phyloP scores from a whole-genome alignment of 1,284 basidiomycete species.

The Tilletia indica region DNA sequence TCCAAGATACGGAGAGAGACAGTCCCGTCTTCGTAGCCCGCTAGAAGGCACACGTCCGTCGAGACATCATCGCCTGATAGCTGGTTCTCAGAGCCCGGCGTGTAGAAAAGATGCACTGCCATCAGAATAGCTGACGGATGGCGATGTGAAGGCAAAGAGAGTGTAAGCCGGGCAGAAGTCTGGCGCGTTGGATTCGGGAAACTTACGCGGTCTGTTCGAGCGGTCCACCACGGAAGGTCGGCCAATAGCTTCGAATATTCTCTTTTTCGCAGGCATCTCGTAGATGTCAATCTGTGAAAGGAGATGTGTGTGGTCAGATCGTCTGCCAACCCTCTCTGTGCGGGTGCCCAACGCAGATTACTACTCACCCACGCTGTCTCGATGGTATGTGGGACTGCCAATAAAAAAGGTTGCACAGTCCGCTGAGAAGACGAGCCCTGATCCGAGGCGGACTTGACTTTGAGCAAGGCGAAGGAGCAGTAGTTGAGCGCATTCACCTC shows the following conservation, averaged over 20 bases:
- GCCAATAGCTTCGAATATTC: conserved; percentile 73
- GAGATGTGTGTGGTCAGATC: conserved; percentile 19
- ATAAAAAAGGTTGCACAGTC: conserved; percentile 50
- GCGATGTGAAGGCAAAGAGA: too few species aligned
- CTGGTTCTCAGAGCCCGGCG: conserved; percentile 29
- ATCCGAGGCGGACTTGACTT: conserved; percentile 27
- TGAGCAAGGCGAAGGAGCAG: conserved; percentile 71
- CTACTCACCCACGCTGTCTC: conserved; percentile 74
- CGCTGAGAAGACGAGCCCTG: conserved; percentile 1
- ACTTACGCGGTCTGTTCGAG: conserved; percentile 4
- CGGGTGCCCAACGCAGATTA: too few species aligned
- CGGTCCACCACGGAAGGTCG: conserved; percentile 24
- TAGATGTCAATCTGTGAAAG: conserved; percentile 72
- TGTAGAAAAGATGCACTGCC: conserved; percentile 69
- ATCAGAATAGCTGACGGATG: conserved; percentile 71
- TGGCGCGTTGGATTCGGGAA: too few species aligned
- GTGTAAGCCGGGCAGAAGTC: too few species aligned
- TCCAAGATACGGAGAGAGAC: conserved; percentile 63
- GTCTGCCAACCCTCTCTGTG: neutral
- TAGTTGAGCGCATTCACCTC: conserved; percentile 87
- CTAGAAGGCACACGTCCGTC: conserved; percentile 62
- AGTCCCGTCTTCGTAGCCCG: conserved; percentile 77
- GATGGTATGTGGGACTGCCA: conserved; percentile 79
- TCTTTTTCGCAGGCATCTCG: conserved; percentile 65
- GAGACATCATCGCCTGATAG: conserved; percentile 48